These are phyloP conservation scores for Hericium erinaceus DNA, from an alignment of 768 basidiomycete genomes.

Conservation along the genomic window DNA sequence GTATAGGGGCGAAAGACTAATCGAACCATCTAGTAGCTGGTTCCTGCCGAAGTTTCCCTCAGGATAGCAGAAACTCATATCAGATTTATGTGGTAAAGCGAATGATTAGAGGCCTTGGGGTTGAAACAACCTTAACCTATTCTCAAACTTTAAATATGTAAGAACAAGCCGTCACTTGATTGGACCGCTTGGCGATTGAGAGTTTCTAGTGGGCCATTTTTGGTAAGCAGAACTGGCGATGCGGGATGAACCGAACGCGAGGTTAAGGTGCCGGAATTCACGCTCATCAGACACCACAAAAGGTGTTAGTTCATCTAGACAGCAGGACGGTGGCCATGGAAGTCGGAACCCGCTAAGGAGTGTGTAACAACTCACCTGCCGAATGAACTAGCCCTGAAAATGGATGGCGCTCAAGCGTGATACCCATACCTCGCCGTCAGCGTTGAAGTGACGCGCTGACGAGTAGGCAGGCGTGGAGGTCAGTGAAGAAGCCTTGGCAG, in stretches of 20 bases:
- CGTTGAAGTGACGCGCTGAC: slow-evolving; percentile 61
- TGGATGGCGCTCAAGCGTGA: slow-evolving; percentile 84
- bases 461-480: slow-evolving; percentile 77
- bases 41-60: slow-evolving; percentile 88
- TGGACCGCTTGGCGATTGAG: slow-evolving; percentile 47
- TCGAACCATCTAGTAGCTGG: slow-evolving; percentile 92
- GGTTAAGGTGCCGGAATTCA: slow-evolving; percentile 78
- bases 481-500: slow-evolving; percentile 72
- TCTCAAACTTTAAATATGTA: slow-evolving; percentile 64
- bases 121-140: slow-evolving; percentile 84
- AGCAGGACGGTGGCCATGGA: slow-evolving; percentile 66
- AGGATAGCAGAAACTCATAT: slow-evolving; percentile 57
- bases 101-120: slow-evolving; percentile 90
- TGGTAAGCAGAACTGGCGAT: slow-evolving; percentile 68
- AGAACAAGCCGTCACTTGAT: slow-evolving; percentile 42
- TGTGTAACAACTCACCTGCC: slow-evolving; percentile 87
- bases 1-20: slow-evolving; percentile 96
- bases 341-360: slow-evolving; percentile 81
- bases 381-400: slow-evolving; percentile 89
- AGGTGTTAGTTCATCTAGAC: slow-evolving; percentile 65
- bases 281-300: slow-evolving; percentile 80
- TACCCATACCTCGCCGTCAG: slow-evolving; percentile 79
- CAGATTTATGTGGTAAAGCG: slow-evolving; percentile 61
- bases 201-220: slow-evolving; percentile 69
- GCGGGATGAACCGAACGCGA: slow-evolving; percentile 62